These are phyloP conservation scores for Cercospora zeae-maydis DNA, from an alignment of 2,329 filamentous ascomycete species.

Conservation along the genomic window DNA sequence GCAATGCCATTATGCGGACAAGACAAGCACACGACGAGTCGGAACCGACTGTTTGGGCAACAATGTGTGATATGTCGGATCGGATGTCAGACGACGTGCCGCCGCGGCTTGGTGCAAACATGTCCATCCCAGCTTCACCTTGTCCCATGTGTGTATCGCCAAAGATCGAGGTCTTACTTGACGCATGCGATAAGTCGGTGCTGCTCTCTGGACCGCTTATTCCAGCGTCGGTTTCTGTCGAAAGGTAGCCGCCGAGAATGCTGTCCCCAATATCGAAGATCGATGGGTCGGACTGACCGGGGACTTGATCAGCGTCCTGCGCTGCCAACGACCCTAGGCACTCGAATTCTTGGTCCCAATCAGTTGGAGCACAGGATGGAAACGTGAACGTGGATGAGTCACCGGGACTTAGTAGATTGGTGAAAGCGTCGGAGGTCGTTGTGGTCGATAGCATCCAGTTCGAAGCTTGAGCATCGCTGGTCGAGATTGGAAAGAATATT, in stretches of 20 bases:
- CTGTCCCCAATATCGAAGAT: not conserved
- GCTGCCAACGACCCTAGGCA: not conserved
- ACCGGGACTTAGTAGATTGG: not conserved
- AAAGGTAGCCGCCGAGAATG: not conserved
- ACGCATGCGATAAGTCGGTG: not conserved
- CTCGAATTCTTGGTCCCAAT: not conserved
- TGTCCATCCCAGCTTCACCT: not conserved
- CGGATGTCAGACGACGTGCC: not conserved
- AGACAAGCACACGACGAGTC: not conserved
- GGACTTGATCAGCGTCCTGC: not conserved
- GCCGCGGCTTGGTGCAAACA: not conserved
- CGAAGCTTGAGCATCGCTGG: not conserved
- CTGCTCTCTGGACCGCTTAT: not conserved
- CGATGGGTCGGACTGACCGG: not conserved
- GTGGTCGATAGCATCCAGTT: not conserved
- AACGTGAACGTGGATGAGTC: not conserved
- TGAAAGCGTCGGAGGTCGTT: not conserved
- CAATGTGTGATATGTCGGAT: not conserved
- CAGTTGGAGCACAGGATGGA: not conserved
- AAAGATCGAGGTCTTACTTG: not conserved
- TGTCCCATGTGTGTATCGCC: not conserved
- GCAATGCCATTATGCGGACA: not conserved
- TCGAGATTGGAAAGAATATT: not conserved
- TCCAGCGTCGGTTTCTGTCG: not conserved
- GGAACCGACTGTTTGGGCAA: not conserved